Evolutionary conservation across 148 eudicot genomes (phyloP).

Genomic region (Vaccinium corymbosum): DNA sequence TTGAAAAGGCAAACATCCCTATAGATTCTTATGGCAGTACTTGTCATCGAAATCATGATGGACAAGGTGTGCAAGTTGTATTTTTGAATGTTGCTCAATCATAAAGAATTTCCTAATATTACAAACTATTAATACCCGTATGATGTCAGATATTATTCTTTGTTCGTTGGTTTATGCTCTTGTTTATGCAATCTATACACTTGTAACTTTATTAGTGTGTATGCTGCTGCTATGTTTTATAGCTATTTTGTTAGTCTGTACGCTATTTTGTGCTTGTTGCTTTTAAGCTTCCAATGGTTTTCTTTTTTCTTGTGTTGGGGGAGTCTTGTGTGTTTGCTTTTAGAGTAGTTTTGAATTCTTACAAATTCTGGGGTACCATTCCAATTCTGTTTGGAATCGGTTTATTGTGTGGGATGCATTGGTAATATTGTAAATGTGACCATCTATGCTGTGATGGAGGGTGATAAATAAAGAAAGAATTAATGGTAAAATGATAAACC

Average conservation of each 20-base stretch:
- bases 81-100: neutral
- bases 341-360: neutral
- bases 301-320: neutral
- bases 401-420: neutral
- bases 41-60: slow-evolving; percentile 91
- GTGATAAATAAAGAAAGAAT: too few relatives aligned
- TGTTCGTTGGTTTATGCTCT: neutral
- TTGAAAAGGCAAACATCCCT: slow-evolving; percentile 58
- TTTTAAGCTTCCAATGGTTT: neutral
- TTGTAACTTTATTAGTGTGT: neutral
- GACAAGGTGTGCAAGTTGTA: slow-evolving; percentile 46
- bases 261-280: neutral
- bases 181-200: neutral
- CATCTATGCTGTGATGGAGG: neutral
- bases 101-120: neutral
- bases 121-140: neutral
- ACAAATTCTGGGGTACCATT: neutral
- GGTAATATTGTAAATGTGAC: neutral
- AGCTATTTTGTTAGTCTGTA: neutral
- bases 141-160: neutral
- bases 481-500: too few relatives aligned
- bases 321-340: neutral
- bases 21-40: slow-evolving; percentile 93
- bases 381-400: neutral
- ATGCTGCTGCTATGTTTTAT: slow-evolving; percentile 2